Evolutionary conservation across 148 eudicot genomes (phyloP).

Genomic region (Rhododendron ferrugineum): DNA sequence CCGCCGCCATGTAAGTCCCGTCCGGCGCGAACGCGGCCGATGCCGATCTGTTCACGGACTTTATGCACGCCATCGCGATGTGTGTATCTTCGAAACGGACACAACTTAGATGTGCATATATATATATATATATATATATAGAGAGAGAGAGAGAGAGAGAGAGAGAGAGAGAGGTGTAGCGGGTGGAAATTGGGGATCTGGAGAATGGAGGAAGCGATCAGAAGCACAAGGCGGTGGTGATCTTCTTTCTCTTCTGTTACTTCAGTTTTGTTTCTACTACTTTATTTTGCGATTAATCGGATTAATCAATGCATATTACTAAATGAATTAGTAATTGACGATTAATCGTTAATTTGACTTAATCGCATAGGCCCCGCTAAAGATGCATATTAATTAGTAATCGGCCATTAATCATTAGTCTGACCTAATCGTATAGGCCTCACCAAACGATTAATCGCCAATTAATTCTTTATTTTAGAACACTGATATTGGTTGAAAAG

Average conservation of each 20-base stretch:
- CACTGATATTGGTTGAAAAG: too few species aligned
- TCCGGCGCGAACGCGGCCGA: slow-evolving; percentile 80
- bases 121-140: too few species aligned
- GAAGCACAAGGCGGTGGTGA: not conserved
- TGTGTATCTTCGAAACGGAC: not conserved
- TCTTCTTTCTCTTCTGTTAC: not conserved
- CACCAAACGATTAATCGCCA: too few species aligned
- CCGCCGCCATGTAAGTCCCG: slow-evolving; percentile 68
- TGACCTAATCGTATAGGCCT: too few species aligned
- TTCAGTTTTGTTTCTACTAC: not conserved
- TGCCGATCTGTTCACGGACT: slow-evolving; percentile 78
- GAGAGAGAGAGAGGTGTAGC: not conserved
- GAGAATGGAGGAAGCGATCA: not conserved
- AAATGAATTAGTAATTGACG: too few species aligned
- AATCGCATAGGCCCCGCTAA: too few species aligned
- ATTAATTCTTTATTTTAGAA: too few species aligned
- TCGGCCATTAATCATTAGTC: too few species aligned
- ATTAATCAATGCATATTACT: too few species aligned
- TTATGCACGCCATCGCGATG: slow-evolving; percentile 47
- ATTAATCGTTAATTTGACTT: too few species aligned
- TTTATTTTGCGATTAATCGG: not conserved
- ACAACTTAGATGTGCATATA: not conserved
- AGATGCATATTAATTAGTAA: too few species aligned
- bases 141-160: not conserved
- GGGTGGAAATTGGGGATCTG: not conserved